These are phyloP conservation scores for Diutina sp. DNA, from an alignment of 1,139 yeast genomes.

Conservation along the genomic window DNA sequence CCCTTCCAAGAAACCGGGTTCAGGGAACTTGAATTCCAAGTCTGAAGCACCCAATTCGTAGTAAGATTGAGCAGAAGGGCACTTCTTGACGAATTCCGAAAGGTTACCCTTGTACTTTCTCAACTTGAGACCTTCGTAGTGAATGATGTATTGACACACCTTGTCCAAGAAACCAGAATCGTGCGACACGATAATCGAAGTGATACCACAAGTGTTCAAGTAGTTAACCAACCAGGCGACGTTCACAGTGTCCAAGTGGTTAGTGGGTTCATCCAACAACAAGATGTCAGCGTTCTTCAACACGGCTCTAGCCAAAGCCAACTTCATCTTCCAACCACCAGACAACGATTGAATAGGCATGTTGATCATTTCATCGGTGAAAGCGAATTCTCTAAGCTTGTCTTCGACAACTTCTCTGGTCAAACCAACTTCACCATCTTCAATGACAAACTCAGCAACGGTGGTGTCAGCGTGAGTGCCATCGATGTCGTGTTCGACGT, in stretches of 20 bases:
- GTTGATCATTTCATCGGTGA: conserved; percentile 80
- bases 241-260: conserved; percentile 98
- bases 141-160: conserved; percentile 95
- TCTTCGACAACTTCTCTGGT: conserved; percentile 55
- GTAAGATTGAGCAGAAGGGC: conserved; percentile 97
- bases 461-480: conserved; percentile 95
- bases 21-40: conserved; percentile 94
- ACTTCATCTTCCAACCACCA: conserved; percentile 99
- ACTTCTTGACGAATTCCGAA: conserved; percentile 95
- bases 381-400: conserved; percentile 78
- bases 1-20: conserved; percentile 99
- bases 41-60: conserved; percentile 98
- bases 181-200: conserved; percentile 97
- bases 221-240: conserved; percentile 99
- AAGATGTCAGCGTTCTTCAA: conserved; percentile 97
- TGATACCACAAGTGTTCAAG: conserved; percentile 95
- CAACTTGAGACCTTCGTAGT: conserved; percentile 99
- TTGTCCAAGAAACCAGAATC: conserved; percentile 99
- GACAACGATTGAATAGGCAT: conserved; percentile 94
- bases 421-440: conserved; percentile 70
- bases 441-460: conserved; percentile 79
- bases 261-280: conserved; percentile 98
- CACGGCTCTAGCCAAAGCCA: conserved; percentile 98
- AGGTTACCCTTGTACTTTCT: conserved; percentile 99
- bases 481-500: conserved; percentile 98